These are phyloP conservation scores for Aspergillus ellipticus DNA, from an alignment of 495 filamentous ascomycete genomes.

Conservation along the genomic window DNA sequence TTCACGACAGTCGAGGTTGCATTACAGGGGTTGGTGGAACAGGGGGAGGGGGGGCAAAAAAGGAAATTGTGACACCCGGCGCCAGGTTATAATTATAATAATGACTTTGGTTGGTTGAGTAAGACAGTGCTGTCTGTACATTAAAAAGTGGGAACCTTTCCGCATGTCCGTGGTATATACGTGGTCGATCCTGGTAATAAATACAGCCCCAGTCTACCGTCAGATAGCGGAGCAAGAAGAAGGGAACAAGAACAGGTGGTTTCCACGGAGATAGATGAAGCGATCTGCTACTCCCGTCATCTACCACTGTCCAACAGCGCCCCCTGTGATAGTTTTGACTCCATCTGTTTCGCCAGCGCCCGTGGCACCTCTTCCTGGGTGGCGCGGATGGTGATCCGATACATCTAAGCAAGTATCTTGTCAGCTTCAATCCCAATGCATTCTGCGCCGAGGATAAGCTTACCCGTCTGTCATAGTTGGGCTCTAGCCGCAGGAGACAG, in stretches of 20 bases:
- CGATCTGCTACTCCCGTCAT: background rate
- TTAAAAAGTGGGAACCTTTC: background rate
- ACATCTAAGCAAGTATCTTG: constrained; percentile 60
- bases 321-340: constrained; percentile 68
- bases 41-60: background rate
- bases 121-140: background rate
- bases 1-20: background rate
- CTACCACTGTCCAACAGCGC: background rate
- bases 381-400: constrained; percentile 88
- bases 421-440: constrained; percentile 5
- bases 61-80: background rate
- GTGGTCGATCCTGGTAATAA: background rate
- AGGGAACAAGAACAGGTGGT: background rate
- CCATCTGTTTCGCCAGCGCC: constrained; percentile 78
- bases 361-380: constrained; percentile 87
- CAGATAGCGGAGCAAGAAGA: background rate
- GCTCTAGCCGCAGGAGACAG: constrained; percentile 89
- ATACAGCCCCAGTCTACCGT: background rate
- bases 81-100: background rate
- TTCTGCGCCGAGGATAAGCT: background rate
- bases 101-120: background rate
- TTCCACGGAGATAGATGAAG: background rate
- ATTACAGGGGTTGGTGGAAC: background rate
- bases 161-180: background rate
- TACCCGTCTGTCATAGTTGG: constrained; percentile 88